Evolutionary conservation across 192 early-diverging fungal genomes (phyloP).

Genomic region (Entomortierella parvispora): DNA sequence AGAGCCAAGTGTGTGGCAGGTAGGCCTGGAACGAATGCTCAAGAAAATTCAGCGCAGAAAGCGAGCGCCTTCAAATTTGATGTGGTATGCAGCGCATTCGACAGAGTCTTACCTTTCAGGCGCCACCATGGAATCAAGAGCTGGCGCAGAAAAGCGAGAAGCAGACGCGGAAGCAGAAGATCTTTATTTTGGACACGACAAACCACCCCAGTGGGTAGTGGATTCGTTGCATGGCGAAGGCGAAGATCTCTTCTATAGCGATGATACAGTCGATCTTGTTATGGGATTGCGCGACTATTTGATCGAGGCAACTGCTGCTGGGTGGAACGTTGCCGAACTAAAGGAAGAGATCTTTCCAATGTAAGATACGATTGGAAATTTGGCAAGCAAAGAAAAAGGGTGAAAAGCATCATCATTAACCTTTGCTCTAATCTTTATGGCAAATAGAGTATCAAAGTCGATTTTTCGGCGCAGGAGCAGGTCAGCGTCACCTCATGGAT

Average conservation of each 20-base stretch:
- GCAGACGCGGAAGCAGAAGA: slow-evolving; percentile 16
- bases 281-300: slow-evolving; percentile 25
- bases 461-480: slow-evolving; percentile 20
- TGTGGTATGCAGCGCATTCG: slow-evolving; percentile 38
- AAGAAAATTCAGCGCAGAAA: slow-evolving; percentile 48
- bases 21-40: slow-evolving; percentile 37
- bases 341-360: slow-evolving; percentile 32
- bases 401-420: not conserved
- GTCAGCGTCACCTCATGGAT: slow-evolving; percentile 26
- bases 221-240: slow-evolving; percentile 14
- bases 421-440: not conserved
- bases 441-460: slow-evolving; percentile 13
- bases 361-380: slow-evolving; percentile 21
- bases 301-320: slow-evolving; percentile 22
- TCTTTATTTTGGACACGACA: slow-evolving; percentile 22
- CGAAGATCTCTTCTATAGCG: slow-evolving; percentile 32
- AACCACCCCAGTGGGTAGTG: slow-evolving; percentile 33
- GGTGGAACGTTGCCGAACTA: slow-evolving; percentile 41
- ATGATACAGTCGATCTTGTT: slow-evolving; percentile 39
- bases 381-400: not conserved
- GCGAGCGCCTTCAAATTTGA: slow-evolving; percentile 40
- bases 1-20: slow-evolving; percentile 30
- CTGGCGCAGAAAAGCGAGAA: not conserved
- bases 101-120: slow-evolving; percentile 30
- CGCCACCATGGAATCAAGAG: slow-evolving; percentile 8